Evolutionary conservation across 176 grass and related monocot genomes (phyloP), one percentile per base, ranked within the genome.

Genomic region (Alloteropsis semialata): DNA sequence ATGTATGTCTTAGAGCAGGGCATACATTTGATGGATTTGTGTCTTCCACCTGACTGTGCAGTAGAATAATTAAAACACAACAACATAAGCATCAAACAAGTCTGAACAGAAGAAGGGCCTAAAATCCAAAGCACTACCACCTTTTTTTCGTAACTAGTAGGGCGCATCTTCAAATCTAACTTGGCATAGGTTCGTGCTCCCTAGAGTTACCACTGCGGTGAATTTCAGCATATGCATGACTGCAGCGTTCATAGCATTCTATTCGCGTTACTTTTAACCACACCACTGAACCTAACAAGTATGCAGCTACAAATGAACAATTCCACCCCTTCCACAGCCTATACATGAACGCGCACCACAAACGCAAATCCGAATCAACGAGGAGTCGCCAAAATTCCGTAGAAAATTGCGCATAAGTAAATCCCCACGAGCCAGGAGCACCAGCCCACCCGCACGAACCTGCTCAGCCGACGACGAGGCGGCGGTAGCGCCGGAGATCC

Each of bases 1-100:
- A 98, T 19, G 58, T 91, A 94, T 1, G 5, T 33, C 80, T 38
- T 56, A 61, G 84, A 86, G 64, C 90, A 93, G 17, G 86, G 90
- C 72, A 74, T 74, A 33, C 92, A 93, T 10, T 34, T 21, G 50
- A 70, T 17, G 33, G 46, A 16, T 88, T 72, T 69, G 36, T 60
- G 68, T 24, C 46, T 66, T 51, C 22, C 22, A 53, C 45, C 59
- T 53, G 15, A 72, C 87, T 86, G 88, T 39, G 22, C 57, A 78
- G n/a, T 37, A 85, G 12, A 2, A 6, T 34, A 59, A 55, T 75
- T 70, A 79, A 53, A 87, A 75, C 34, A 14, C 42, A 22, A 0
- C 13, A 0, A 67, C 8, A 22, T 1, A 49, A 58, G 49, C 45
- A 81, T 37, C n/a, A 8, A 57, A 55, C 53, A 72, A 64, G 5